Conservation (phyloP, 345 rosid genomes). For the Nasturtium officinale region DNA sequence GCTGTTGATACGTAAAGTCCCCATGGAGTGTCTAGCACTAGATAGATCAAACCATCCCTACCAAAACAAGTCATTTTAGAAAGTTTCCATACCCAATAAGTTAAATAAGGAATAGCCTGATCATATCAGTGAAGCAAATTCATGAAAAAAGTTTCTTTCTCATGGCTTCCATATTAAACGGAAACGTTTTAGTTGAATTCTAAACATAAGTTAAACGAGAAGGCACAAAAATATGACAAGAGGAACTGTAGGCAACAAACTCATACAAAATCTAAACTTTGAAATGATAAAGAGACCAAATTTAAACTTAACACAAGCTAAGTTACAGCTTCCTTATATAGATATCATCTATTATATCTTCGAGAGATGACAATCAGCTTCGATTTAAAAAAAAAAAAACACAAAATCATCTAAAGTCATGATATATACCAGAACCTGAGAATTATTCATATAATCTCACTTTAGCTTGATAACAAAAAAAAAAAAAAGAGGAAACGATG, state of each 20-base stretch:
- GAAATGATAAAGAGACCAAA: neutral
- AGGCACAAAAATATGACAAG: neutral
- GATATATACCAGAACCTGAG: neutral
- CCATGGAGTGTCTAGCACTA: constrained; percentile 92
- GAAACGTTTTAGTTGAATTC: neutral
- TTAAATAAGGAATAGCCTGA: neutral
- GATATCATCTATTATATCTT: constrained; percentile 1
- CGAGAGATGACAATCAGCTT: neutral
- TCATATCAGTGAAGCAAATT: neutral
- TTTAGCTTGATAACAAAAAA: neutral
- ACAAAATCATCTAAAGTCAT: neutral
- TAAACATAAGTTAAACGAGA: neutral
- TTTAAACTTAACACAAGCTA: neutral
- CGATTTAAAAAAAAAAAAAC: neutral
- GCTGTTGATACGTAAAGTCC: constrained; percentile 71
- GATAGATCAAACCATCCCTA: constrained; percentile 96
- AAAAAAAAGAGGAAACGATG: neutral
- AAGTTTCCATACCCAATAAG: constrained; percentile 13
- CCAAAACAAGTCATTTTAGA: neutral
- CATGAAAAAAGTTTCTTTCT: neutral
- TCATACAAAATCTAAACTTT: neutral
- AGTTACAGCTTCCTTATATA: neutral
- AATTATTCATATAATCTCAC: neutral
- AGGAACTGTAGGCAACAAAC: constrained; percentile 1
- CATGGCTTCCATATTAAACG: neutral